Evolutionary conservation across 2,329 filamentous ascomycete genomes (phyloP).

Genomic region (Teratosphaeria zuluensis): DNA sequence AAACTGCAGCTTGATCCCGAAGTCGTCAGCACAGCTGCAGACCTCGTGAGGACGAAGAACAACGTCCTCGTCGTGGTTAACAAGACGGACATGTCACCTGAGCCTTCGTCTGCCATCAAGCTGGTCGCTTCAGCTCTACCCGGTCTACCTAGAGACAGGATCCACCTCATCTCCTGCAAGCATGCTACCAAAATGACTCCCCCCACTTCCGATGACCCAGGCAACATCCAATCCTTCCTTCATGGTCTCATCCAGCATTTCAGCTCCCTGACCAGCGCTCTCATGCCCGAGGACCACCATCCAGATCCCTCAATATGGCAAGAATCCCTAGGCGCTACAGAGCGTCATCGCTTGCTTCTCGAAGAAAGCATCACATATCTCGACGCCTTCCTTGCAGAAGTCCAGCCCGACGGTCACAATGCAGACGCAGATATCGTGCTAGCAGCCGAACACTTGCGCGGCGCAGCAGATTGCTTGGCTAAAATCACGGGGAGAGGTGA

Average conservation of each 20-base stretch:
- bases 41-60: constrained; percentile 40
- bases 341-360: constrained; percentile 76
- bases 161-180: constrained; percentile 63
- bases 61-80: constrained; percentile 52
- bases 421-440: constrained; percentile 76
- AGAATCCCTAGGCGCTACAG: constrained; percentile 81
- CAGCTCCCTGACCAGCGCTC: constrained; percentile 52
- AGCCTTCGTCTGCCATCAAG: constrained; percentile 8
- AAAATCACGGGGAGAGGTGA: constrained; percentile 81
- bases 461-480: constrained; percentile 69
- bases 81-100: constrained; percentile 48
- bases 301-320: constrained; percentile 60
- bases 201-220: constrained; percentile 21
- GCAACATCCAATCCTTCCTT: constrained; percentile 61
- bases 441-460: constrained; percentile 78
- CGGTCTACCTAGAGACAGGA: constrained; percentile 33
- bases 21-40: constrained; percentile 44
- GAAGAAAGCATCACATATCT: constrained; percentile 62
- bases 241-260: constrained; percentile 60
- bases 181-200: not conserved
- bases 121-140: constrained; percentile 33
- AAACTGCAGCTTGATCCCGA: constrained; percentile 40
- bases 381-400: constrained; percentile 59
- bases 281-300: constrained; percentile 25
- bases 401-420: too few relatives aligned